Evolutionary conservation across 352 stramenopile species (phyloP).

Genomic region (Phytopythium kandeliae): DNA sequence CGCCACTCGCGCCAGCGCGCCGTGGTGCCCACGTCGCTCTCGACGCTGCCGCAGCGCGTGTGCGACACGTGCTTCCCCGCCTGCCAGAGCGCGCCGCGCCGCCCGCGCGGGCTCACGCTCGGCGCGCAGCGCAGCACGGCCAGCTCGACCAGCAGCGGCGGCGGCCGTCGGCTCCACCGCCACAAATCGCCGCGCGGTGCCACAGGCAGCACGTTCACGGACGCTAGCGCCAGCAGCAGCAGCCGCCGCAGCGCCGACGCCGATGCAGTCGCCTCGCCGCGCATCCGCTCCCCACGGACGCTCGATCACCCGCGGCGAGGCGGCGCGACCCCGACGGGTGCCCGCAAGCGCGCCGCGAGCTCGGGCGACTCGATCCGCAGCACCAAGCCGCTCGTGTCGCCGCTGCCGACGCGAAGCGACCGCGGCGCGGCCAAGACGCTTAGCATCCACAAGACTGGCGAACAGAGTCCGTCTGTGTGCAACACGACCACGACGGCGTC

Average conservation of each 20-base stretch:
- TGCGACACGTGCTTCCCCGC: conserved; percentile 65
- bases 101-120: conserved; percentile 3
- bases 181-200: conserved; percentile 8
- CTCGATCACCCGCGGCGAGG: conserved; percentile 4
- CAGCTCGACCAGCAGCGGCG: conserved; percentile 2
- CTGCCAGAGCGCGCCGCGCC: conserved; percentile 24
- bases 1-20: conserved; percentile 68
- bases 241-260: conserved; percentile 4
- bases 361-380: conserved; percentile 7
- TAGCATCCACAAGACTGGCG: conserved; percentile 11
- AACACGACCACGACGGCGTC: conserved; percentile 17
- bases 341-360: conserved; percentile 6
- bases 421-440: neutral
- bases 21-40: conserved; percentile 61
- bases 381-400: conserved; percentile 5
- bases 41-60: conserved; percentile 57
- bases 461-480: conserved; percentile 22
- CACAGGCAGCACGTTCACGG: no score
- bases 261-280: conserved; percentile 1
- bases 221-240: conserved; percentile 9
- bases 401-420: neutral
- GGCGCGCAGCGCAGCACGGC: conserved; percentile 1
- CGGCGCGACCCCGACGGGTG: neutral
- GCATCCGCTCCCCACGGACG: conserved; percentile 2
- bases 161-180: neutral